Conservation (phyloP, 306 rosid species). For the Cotoneaster glaucophyllus region DNA sequence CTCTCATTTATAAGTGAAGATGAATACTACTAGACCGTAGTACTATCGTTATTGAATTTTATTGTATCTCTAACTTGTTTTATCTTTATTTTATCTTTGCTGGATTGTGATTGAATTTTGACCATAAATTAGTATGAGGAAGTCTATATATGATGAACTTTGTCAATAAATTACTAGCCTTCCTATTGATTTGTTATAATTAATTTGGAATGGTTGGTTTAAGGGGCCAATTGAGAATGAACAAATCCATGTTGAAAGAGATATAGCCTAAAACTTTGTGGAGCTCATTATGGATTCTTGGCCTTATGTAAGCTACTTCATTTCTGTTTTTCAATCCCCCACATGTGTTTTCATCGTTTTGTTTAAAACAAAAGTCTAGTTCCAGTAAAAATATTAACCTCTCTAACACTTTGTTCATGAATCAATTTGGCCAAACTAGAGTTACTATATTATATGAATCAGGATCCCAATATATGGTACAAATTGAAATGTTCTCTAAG, state of each 20-base stretch:
- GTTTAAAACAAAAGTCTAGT: neutral
- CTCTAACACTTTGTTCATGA: neutral
- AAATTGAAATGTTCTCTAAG: neutral
- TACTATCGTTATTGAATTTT: no score
- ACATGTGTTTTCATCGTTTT: neutral
- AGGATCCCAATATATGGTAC: neutral
- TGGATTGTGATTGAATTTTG: no score
- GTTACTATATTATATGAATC: neutral
- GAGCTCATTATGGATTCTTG: conserved; percentile 85
- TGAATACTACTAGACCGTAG: no score
- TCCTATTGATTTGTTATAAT: conserved; percentile 8
- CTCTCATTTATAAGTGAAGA: no score
- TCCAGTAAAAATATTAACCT: neutral
- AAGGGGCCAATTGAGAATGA: conserved; percentile 98
- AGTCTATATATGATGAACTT: no score
- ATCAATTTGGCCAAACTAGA: neutral
- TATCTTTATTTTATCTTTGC: no score
- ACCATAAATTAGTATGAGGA: no score
- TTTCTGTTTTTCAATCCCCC: neutral
- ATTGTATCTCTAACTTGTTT: no score
- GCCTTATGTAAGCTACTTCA: conserved; percentile 64
- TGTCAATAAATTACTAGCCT: no score
- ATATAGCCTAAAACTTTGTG: conserved; percentile 76
- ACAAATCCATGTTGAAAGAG: conserved; percentile 95
- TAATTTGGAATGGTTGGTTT: conserved; percentile 26